Percentiles rank a stretch among this genome's conserved stretches.
phyloP scores from a whole-genome alignment of 139 green algal genomes.

The Chlorella vulgaris region DNA sequence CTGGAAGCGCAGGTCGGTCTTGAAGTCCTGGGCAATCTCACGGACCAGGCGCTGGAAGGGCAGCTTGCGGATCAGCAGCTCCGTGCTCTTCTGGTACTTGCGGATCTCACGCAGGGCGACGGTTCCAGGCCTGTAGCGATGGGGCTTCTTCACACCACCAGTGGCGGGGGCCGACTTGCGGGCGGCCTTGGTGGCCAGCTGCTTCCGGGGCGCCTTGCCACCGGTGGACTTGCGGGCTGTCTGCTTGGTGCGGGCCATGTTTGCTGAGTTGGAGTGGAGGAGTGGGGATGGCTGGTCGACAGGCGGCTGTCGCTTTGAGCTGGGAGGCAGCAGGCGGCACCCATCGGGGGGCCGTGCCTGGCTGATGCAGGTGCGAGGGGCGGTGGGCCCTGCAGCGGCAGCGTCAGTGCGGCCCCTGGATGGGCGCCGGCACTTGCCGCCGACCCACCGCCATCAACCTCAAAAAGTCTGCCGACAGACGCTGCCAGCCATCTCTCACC shows the following conservation, averaged over 20 bases:
- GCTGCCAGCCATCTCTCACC: not conserved
- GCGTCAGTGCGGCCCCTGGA: not conserved
- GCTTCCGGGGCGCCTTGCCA: too few species aligned
- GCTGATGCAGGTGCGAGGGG: too few species aligned
- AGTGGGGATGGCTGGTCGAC: not conserved
- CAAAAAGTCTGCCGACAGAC: not conserved
- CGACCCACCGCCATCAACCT: not conserved
- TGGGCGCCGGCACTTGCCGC: not conserved
- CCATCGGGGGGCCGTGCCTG: not conserved
- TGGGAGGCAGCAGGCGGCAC: not conserved
- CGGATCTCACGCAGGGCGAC: slow-evolving; percentile 90
- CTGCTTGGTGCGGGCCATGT: too few species aligned
- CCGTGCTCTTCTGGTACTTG: slow-evolving; percentile 95
- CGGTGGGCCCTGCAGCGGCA: not conserved
- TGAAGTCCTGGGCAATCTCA: slow-evolving; percentile 99
- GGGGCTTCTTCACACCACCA: slow-evolving; percentile 39
- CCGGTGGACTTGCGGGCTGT: too few species aligned
- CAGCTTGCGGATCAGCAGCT: slow-evolving; percentile 95
- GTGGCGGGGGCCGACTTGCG: slow-evolving; percentile 38
- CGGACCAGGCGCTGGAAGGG: slow-evolving; percentile 96
- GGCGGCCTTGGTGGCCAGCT: too few species aligned
- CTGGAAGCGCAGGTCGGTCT: slow-evolving; percentile 60
- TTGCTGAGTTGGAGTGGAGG: too few species aligned
- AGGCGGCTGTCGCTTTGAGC: not conserved
- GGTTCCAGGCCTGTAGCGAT: slow-evolving; percentile 71